Evolutionary conservation across 2,329 filamentous ascomycete genomes (phyloP).

Genomic region (Zopfia rhizophila): DNA sequence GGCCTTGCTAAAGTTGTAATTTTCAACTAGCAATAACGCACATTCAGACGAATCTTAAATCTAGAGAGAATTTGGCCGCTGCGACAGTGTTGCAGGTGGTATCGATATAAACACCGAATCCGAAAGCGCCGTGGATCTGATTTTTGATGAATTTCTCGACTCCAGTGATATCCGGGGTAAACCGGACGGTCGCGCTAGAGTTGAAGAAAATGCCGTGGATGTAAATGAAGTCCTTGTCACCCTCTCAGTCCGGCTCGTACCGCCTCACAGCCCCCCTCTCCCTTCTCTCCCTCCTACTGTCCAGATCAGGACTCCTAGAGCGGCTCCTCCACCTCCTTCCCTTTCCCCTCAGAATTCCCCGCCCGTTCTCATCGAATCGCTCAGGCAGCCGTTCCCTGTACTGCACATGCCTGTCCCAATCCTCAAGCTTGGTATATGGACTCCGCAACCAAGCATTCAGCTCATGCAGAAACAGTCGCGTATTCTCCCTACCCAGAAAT

Average conservation of each 20-base stretch:
- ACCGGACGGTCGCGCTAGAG: too few species aligned
- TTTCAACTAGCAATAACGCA: too few species aligned
- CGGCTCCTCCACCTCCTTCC: conserved; percentile 2
- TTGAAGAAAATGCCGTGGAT: neutral
- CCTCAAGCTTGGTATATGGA: conserved; percentile 74
- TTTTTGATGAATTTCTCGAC: too few species aligned
- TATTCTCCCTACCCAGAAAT: conserved; percentile 79
- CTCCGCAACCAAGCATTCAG: conserved; percentile 84
- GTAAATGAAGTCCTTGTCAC: neutral
- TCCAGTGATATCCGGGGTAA: too few species aligned
- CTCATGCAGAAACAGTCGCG: conserved; percentile 84
- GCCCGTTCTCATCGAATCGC: conserved; percentile 17
- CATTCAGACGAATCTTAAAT: too few species aligned
- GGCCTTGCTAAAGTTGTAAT: too few species aligned
- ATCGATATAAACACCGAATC: too few species aligned
- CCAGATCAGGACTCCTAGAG: conserved; percentile 5
- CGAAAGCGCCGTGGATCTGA: too few species aligned
- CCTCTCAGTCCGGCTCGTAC: conserved; percentile 14
- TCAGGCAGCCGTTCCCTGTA: conserved; percentile 60
- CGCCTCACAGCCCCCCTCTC: conserved; percentile 7
- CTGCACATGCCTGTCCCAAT: conserved; percentile 85
- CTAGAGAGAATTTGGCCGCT: neutral
- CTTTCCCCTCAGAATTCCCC: conserved; percentile 2
- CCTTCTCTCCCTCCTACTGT: conserved; percentile 1
- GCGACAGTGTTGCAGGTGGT: too few species aligned